Evolutionary conservation across 257 asterid genomes (phyloP).

Genomic region (Primulina huaijiensis): DNA sequence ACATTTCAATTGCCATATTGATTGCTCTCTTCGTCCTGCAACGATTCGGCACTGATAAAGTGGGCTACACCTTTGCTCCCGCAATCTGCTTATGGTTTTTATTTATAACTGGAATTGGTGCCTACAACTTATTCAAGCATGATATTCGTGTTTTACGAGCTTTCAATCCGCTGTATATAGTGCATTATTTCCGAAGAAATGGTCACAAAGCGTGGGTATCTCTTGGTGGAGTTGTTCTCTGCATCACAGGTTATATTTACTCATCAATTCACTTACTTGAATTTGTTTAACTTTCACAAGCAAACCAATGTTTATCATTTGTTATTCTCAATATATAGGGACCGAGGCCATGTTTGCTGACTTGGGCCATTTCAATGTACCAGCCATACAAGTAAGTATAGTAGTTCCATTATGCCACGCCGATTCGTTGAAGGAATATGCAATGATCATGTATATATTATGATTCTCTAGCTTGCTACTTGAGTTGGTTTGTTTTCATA

Average conservation of each 20-base stretch:
- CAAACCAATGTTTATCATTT: not conserved
- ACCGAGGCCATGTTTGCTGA: constrained; percentile 90
- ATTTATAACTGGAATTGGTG: constrained; percentile 42
- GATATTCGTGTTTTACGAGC: constrained; percentile 49
- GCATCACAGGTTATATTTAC: constrained; percentile 49
- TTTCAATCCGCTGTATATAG: constrained; percentile 52
- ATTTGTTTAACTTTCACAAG: not conserved
- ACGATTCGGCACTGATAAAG: constrained; percentile 72
- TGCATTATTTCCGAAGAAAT: constrained; percentile 53
- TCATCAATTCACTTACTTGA: not conserved
- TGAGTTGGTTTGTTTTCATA: too few relatives aligned
- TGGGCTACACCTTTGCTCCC: constrained; percentile 76
- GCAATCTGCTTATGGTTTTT: constrained; percentile 52
- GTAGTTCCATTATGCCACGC: not conserved
- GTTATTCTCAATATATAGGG: constrained; percentile 33
- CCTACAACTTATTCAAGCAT: constrained; percentile 49
- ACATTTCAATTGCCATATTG: constrained; percentile 49
- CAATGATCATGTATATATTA: too few relatives aligned
- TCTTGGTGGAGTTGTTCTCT: constrained; percentile 65
- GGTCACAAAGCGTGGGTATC: constrained; percentile 64
- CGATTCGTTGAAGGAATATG: too few relatives aligned
- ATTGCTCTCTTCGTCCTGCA: constrained; percentile 47
- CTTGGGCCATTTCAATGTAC: constrained; percentile 68
- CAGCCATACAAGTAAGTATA: constrained; percentile 50
- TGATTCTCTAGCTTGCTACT: too few relatives aligned